Evolutionary conservation across 768 basidiomycete species (phyloP), one percentile per base, ranked within the genome.

Genomic region (Amanita phalloides): DNA sequence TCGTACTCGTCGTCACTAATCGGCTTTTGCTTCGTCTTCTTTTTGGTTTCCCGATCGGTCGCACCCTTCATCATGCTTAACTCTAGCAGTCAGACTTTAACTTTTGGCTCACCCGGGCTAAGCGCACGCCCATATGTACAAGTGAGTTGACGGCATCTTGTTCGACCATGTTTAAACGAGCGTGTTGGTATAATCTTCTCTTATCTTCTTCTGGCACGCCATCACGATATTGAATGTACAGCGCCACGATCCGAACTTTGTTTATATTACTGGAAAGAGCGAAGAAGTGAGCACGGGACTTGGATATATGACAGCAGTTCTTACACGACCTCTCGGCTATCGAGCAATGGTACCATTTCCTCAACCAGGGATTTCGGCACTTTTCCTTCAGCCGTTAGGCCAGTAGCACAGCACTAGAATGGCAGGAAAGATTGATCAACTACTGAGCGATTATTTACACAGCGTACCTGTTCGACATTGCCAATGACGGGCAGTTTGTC

Each of bases 191-290:
- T 53, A 99, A 66, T 53, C 96, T 76, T 54, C 94, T 81, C 51
- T 90, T 83, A 67, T 99, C 96, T 62, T 98, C 96, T 48, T 97
- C 94, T n/a, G 96, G 93, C 17, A 98, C 95, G 36, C 96, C 96
- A 60, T 98, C 96, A 26, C 94, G 84, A 65, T 84, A 78, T 64
- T 95, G 84, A 58, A 98, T 90, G 64, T 98, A 99, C 26, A 98
- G 73, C 14, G 95, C 90, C 53, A 99, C 88, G 58, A 99, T 86
- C 39, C 96, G 88, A 38, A 97, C 91, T 76, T 99, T 99, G 68
- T 92, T 93, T 46, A 74, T 67, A 60, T 89, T 90, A 48, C 91
- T 96, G 61, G 17, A 10, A 52, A 37, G 46, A 20, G 43, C 36
- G 25, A 54, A 32, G 53, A 20, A 47, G 8, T 26, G 39, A 49